These are phyloP conservation scores for Pichia ethanolica DNA, from an alignment of 805 yeast species.

Conservation along the genomic window DNA sequence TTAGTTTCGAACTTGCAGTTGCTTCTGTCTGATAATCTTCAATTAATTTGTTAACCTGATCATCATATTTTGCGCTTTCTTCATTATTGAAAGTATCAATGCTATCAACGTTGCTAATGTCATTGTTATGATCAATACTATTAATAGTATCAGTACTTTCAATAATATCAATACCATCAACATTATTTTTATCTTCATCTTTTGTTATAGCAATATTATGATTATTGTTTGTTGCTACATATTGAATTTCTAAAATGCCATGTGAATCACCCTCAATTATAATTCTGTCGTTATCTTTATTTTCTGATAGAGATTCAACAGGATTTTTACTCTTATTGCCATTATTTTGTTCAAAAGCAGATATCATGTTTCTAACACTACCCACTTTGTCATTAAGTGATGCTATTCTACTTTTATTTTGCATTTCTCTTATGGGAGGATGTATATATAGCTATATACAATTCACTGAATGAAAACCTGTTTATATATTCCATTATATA, in stretches of 20 bases:
- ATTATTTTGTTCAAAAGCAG: neutral
- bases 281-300: neutral
- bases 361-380: constrained; percentile 3
- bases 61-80: too few relatives aligned
- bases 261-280: constrained; percentile 1
- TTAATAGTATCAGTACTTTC: neutral
- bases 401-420: neutral
- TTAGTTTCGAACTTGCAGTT: too few relatives aligned
- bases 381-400: neutral
- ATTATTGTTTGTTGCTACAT: neutral
- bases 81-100: too few relatives aligned
- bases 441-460: too few relatives aligned
- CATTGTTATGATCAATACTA: neutral
- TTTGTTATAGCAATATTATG: too few relatives aligned
- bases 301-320: too few relatives aligned
- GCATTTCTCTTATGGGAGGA: neutral
- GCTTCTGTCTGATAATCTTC: too few relatives aligned
- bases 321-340: too few relatives aligned
- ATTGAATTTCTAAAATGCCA: neutral
- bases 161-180: neutral
- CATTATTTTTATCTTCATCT: neutral
- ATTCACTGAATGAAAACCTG: too few relatives aligned
- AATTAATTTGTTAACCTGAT: too few relatives aligned
- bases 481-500: too few relatives aligned
- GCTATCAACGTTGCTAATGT: too few relatives aligned